Conservation (phyloP, 2,329 filamentous ascomycete species). For the Nemania sp. region DNA sequence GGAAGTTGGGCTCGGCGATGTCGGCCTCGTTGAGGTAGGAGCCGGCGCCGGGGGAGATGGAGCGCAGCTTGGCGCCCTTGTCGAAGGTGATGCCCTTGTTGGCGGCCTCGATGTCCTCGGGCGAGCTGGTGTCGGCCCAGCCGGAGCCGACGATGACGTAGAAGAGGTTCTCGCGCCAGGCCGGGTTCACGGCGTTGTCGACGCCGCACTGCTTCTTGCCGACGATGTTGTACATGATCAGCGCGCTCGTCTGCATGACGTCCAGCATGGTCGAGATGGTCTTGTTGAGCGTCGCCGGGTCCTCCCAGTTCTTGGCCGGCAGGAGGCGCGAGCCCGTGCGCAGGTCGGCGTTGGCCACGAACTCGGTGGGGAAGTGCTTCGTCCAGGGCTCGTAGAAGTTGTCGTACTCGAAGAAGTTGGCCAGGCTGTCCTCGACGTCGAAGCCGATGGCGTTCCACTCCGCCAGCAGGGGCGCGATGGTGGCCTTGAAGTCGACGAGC, state of each 20-base stretch:
- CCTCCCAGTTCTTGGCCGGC: conserved; percentile 45
- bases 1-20: conserved; percentile 34
- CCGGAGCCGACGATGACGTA: conserved; percentile 39
- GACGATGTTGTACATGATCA: conserved; percentile 39
- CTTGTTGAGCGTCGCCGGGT: conserved; percentile 34
- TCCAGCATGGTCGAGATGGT: conserved; percentile 1
- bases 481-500: conserved; percentile 40
- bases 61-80: conserved; percentile 39
- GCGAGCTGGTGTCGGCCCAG: conserved; percentile 31
- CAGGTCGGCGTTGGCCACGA: conserved; percentile 15
- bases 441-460: conserved; percentile 23
- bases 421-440: not conserved
- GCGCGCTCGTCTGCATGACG: conserved; percentile 31
- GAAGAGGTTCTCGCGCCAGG: conserved; percentile 49
- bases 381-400: conserved; percentile 20
- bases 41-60: conserved; percentile 31
- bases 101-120: conserved; percentile 31
- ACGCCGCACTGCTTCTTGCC: conserved; percentile 6
- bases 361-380: conserved; percentile 45
- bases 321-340: conserved; percentile 47
- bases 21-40: conserved; percentile 36
- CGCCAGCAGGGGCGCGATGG: conserved; percentile 40
- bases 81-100: conserved; percentile 36
- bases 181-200: conserved; percentile 43
- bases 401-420: conserved; percentile 39